Conservation (phyloP, 2,329 filamentous ascomycete species). For the Colletotrichum somersetense region DNA sequence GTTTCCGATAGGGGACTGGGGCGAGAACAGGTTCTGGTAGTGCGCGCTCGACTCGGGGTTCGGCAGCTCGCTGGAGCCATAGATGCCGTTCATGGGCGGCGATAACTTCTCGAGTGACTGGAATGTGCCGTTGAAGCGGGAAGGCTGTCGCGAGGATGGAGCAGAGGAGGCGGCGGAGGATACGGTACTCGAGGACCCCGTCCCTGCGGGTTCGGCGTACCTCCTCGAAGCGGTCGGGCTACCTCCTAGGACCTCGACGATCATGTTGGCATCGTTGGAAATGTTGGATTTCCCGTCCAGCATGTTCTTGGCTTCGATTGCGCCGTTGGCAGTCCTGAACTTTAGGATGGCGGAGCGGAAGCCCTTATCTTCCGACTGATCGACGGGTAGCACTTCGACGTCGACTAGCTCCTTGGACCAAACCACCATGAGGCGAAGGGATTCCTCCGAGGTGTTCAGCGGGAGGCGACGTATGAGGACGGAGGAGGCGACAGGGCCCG, state of each 20-base stretch:
- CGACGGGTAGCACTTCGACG: conserved; percentile 63
- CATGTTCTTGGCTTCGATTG: conserved; percentile 68
- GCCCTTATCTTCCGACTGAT: conserved; percentile 63
- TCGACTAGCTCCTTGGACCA: conserved; percentile 68
- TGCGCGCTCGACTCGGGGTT: conserved; percentile 65
- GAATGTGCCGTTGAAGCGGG: conserved; percentile 71
- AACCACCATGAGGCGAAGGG: conserved; percentile 68
- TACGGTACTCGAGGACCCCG: conserved; percentile 49
- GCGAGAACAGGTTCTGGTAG: conserved; percentile 76
- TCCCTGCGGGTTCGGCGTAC: conserved; percentile 44
- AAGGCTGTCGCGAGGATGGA: conserved; percentile 65
- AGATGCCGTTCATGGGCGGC: conserved; percentile 68
- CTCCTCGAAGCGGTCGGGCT: conserved; percentile 51
- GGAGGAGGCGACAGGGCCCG: conserved; percentile 53
- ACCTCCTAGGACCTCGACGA: conserved; percentile 68
- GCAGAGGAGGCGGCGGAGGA: conserved; percentile 58
- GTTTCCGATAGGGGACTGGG: conserved; percentile 79
- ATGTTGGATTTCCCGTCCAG: conserved; percentile 68
- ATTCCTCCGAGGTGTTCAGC: conserved; percentile 65
- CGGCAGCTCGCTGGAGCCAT: conserved; percentile 69
- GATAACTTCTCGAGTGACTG: conserved; percentile 72
- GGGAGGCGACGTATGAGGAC: conserved; percentile 69
- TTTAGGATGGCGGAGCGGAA: conserved; percentile 66
- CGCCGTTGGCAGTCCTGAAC: conserved; percentile 66
- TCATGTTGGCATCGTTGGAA: conserved; percentile 64